A percentile compares a stretch with the other conserved stretches of the same genome.
phyloP scores from a whole-genome alignment of 2,329 filamentous ascomycete species.

The Periconia macrospinosa region DNA sequence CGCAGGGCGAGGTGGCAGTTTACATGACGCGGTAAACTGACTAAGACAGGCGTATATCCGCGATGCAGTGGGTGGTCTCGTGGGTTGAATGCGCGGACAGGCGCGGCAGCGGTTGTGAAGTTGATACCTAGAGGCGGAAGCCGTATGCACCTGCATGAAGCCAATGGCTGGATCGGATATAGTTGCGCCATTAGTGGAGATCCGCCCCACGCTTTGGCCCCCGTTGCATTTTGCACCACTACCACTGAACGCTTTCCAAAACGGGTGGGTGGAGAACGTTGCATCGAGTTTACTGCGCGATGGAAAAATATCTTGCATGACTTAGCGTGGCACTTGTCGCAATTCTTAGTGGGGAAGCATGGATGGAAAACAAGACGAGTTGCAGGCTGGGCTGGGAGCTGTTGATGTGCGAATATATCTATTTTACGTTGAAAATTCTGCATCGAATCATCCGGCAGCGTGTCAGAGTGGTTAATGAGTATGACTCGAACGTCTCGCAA shows the following conservation, averaged over 20 bases:
- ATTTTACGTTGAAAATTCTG: neutral
- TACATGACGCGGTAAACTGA: slow-evolving; percentile 23
- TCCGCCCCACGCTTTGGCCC: slow-evolving; percentile 11
- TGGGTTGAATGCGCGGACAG: neutral
- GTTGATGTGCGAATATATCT: slow-evolving; percentile 1
- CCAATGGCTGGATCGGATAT: slow-evolving; percentile 25
- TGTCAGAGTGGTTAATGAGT: slow-evolving; percentile 28
- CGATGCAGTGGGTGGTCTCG: slow-evolving; percentile 4
- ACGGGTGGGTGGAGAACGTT: neutral
- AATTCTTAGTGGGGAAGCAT: neutral
- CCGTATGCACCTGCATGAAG: slow-evolving; percentile 34
- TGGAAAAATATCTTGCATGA: neutral
- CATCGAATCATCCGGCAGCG: slow-evolving; percentile 11
- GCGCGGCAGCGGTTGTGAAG: slow-evolving; percentile 2
- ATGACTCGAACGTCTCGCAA: slow-evolving; percentile 23
- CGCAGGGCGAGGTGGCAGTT: slow-evolving; percentile 4
- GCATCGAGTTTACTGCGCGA: neutral
- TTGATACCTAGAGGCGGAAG: slow-evolving; percentile 18
- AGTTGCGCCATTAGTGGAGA: slow-evolving; percentile 25
- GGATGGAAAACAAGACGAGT: too few species aligned
- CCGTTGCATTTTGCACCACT: neutral
- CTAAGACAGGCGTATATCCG: slow-evolving; percentile 3
- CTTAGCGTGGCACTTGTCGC: neutral
- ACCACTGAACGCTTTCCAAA: neutral
- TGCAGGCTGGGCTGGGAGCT: neutral